Conservation (phyloP, 306 rosid species). For the Coriaria nepalensis region DNA sequence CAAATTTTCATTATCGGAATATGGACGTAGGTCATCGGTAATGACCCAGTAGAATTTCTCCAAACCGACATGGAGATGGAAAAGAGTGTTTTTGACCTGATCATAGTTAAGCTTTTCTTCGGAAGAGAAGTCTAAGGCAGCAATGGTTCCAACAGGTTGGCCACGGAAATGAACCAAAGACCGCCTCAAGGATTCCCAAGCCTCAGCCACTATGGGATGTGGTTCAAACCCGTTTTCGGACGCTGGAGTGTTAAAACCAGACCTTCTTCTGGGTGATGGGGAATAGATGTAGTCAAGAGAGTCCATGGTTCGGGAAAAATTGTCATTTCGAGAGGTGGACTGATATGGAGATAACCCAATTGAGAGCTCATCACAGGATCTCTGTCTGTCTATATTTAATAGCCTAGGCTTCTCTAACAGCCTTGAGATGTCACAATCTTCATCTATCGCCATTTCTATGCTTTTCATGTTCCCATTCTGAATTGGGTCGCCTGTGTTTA, state of each 20-base stretch:
- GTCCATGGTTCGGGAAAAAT: conserved; percentile 24
- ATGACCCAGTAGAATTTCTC: no score
- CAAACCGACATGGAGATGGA: not conserved
- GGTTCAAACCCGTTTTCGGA: conserved; percentile 31
- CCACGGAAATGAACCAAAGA: conserved; percentile 70
- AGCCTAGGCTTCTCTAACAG: conserved; percentile 48
- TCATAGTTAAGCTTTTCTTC: conserved; percentile 77
- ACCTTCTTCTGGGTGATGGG: conserved; percentile 38
- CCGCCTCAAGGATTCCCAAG: conserved; percentile 72
- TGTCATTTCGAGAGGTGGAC: conserved; percentile 16
- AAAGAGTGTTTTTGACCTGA: conserved; percentile 22
- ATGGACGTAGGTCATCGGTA: no score
- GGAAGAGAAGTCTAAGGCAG: conserved; percentile 55
- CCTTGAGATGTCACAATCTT: conserved; percentile 44
- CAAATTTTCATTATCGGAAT: no score
- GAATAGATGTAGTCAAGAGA: conserved; percentile 27
- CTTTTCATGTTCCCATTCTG: conserved; percentile 33
- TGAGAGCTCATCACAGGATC: conserved; percentile 59
- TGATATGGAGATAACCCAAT: conserved; percentile 37
- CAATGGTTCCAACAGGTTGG: conserved; percentile 81
- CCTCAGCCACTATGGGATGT: conserved; percentile 47
- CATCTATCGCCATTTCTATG: conserved; percentile 27
- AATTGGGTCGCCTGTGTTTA: conserved; percentile 16
- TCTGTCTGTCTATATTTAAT: conserved; percentile 55
- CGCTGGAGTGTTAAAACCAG: conserved; percentile 37